Evolutionary conservation across 2,329 filamentous ascomycete genomes (phyloP).

Genomic region (Plenodomus biglobosus): DNA sequence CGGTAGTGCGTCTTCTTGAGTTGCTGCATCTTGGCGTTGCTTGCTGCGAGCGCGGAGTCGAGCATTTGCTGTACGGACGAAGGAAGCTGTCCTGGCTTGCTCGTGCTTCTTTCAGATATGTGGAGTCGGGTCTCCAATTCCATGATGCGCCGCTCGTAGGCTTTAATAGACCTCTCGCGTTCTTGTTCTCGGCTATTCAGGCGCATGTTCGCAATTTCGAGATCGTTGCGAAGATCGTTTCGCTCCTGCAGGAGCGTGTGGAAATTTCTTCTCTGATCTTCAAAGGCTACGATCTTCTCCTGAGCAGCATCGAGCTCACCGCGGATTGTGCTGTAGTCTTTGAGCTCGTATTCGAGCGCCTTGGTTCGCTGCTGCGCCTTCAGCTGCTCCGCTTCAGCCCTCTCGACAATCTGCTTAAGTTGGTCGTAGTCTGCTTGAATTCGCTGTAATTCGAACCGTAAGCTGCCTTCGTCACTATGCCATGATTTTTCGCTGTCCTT

Average conservation of each 20-base stretch:
- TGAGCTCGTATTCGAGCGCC: slow-evolving; percentile 60
- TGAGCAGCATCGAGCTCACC: slow-evolving; percentile 38
- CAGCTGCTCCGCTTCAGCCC: slow-evolving; percentile 67
- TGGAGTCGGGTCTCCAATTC: slow-evolving; percentile 47
- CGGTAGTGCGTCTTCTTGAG: slow-evolving; percentile 56
- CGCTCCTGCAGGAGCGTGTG: slow-evolving; percentile 60
- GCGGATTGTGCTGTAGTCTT: slow-evolving; percentile 55
- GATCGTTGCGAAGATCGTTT: slow-evolving; percentile 60
- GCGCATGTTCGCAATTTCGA: slow-evolving; percentile 61
- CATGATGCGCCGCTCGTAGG: slow-evolving; percentile 53
- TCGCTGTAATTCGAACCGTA: slow-evolving; percentile 61
- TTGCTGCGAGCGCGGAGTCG: slow-evolving; percentile 52
- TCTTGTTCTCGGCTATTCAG: slow-evolving; percentile 57
- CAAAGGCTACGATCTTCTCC: slow-evolving; percentile 35
- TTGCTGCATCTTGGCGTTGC: slow-evolving; percentile 51
- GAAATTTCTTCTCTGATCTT: slow-evolving; percentile 45
- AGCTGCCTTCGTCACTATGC: slow-evolving; percentile 58
- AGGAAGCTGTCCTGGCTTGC: slow-evolving; percentile 39
- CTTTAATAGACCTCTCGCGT: slow-evolving; percentile 49
- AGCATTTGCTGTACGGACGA: slow-evolving; percentile 51
- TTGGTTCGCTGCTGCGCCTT: slow-evolving; percentile 59
- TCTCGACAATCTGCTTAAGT: slow-evolving; percentile 66
- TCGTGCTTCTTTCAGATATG: slow-evolving; percentile 23
- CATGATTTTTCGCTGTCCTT: slow-evolving; percentile 71
- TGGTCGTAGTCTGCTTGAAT: slow-evolving; percentile 64